A percentile compares a stretch with the other conserved stretches of the same genome.
Evolutionary conservation across 2,329 filamentous ascomycete species (phyloP).

Genomic region (Meredithiella fracta): DNA sequence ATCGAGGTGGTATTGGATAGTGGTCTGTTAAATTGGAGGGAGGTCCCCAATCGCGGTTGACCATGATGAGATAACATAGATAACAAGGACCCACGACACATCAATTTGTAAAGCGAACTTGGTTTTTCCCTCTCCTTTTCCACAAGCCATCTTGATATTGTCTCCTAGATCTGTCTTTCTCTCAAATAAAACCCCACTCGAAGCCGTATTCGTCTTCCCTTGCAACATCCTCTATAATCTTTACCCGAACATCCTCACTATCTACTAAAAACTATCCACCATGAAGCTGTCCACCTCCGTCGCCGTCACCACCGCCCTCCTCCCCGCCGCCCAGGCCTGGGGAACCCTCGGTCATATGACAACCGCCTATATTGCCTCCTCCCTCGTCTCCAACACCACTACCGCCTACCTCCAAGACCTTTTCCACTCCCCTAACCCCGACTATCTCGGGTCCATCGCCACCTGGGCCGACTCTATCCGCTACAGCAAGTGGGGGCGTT

Average conservation of each 20-base stretch:
- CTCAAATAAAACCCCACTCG: too few species aligned
- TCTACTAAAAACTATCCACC: slow-evolving; percentile 1
- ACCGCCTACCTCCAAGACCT: slow-evolving; percentile 40
- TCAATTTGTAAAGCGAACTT: not conserved
- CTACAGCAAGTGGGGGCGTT: slow-evolving; percentile 46
- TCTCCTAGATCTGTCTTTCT: not conserved
- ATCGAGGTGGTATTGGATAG: not conserved
- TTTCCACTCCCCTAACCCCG: slow-evolving; percentile 34
- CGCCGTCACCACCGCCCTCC: slow-evolving; percentile 20
- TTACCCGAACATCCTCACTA: not conserved
- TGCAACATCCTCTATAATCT: too few species aligned
- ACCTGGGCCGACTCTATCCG: slow-evolving; percentile 52
- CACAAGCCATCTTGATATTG: not conserved
- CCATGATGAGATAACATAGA: not conserved
- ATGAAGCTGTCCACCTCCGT: slow-evolving; percentile 22
- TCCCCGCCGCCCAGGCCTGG: slow-evolving; percentile 25
- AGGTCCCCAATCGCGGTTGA: not conserved
- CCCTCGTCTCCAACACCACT: slow-evolving; percentile 41
- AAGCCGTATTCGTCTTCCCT: too few species aligned
- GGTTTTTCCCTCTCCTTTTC: not conserved
- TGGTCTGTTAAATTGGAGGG: not conserved
- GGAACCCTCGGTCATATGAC: slow-evolving; percentile 47
- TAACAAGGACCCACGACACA: not conserved
- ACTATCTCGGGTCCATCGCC: slow-evolving; percentile 46
- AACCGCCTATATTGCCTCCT: slow-evolving; percentile 44